These are phyloP conservation scores for Pisolithus sp. DNA, from an alignment of 768 basidiomycete genomes.

Conservation along the genomic window DNA sequence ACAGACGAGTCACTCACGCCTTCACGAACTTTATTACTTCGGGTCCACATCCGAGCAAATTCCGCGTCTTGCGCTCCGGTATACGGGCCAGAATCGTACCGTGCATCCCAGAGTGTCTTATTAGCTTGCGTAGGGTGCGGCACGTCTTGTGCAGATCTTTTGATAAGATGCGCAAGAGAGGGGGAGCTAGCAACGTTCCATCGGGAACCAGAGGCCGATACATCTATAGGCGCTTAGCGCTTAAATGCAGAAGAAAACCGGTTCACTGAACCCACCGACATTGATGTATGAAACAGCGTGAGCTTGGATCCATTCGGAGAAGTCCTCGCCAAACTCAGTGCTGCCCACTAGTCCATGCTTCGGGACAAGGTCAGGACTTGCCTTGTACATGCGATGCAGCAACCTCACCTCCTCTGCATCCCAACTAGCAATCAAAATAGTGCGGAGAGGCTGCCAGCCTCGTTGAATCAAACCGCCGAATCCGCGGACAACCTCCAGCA, in stretches of 20 bases:
- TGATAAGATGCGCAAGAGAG: slow-evolving; percentile 56
- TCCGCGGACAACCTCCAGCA: slow-evolving; percentile 52
- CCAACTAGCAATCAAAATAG: slow-evolving; percentile 74
- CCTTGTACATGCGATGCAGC: neutral
- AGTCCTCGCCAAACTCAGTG: slow-evolving; percentile 95
- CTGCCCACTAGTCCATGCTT: slow-evolving; percentile 72
- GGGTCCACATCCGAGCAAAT: slow-evolving; percentile 35
- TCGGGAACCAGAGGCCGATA: slow-evolving; percentile 50
- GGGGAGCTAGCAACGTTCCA: slow-evolving; percentile 51
- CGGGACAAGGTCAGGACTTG: slow-evolving; percentile 1
- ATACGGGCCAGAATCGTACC: slow-evolving; percentile 48
- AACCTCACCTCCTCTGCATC: slow-evolving; percentile 60
- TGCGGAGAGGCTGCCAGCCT: slow-evolving; percentile 68
- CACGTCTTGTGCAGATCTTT: slow-evolving; percentile 45
- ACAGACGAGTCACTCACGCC: slow-evolving; percentile 24
- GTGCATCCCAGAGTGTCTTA: slow-evolving; percentile 56
- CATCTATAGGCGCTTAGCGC: slow-evolving; percentile 31
- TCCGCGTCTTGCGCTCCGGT: slow-evolving; percentile 36
- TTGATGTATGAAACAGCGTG: slow-evolving; percentile 87
- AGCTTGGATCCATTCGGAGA: slow-evolving; percentile 68
- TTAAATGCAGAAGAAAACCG: neutral
- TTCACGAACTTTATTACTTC: slow-evolving; percentile 22
- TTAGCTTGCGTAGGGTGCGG: slow-evolving; percentile 47
- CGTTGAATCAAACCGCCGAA: slow-evolving; percentile 43
- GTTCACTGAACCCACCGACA: slow-evolving; percentile 38